Evolutionary conservation across 2,329 filamentous ascomycete species (phyloP), one percentile per base, ranked within the genome.

Genomic region (Dothistroma pini): DNA sequence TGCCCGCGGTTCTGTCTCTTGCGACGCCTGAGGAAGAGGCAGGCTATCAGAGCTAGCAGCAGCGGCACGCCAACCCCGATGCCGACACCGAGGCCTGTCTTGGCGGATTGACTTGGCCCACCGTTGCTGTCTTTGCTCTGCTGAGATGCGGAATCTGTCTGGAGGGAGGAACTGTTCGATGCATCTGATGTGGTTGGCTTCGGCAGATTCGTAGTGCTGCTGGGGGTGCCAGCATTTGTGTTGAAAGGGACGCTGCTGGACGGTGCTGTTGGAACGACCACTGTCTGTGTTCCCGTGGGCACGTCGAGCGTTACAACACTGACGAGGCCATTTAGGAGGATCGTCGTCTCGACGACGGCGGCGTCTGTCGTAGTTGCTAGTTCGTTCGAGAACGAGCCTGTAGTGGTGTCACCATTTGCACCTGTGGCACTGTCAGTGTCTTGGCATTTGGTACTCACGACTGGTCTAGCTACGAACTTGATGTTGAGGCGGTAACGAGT

Each of bases 71-170:
- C 64, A 1, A 66, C 21, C 16, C 64, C 64, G n/a, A 66, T 47
- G 2, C 64, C 64, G 1, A 64, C 62, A 9, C 64, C 64, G 14
- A 66, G 64, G n/a, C 64, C 64, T 49, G 59, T 57, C 44, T 66
- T 66, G n/a, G 57, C 48, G 22, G 54, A 56, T 53, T 62, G 31
- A 41, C 55, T 59, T 29, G 62, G 38, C 16, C 64, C 59, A 16
- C 44, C 55, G 32, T 11, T 41, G 34, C 38, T 51, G 48, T 25
- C 21, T 7, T 31, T 5, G 19, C 48, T 29, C 48, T 51, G 54
- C 48, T 51, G 54, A 31, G 21, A 29, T 12, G 38, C 12, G 8
- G 25, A 14, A 44, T 22, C n/a, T n/a, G 11, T 32, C 22, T 19
- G 8, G 35, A 16, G 14, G 16, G 16, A 38, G 25, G 25, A 19